These are phyloP conservation scores for Coprinellus aureogranulatus DNA, from an alignment of 768 basidiomycete species.

Conservation along the genomic window DNA sequence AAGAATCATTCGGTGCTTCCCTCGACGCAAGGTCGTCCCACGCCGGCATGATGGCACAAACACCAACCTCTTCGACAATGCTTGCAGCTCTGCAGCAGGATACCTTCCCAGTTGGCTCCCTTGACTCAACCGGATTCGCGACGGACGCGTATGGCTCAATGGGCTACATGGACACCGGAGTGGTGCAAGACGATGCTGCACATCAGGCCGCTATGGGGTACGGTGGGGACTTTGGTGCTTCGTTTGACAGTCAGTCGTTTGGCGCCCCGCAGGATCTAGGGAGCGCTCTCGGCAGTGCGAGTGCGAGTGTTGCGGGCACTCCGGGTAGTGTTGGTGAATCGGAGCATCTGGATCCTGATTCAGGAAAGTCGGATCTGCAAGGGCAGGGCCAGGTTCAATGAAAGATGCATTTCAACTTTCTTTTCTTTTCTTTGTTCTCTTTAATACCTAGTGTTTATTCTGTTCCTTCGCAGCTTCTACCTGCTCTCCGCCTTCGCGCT, in stretches of 20 bases:
- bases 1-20: conserved; percentile 64
- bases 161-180: conserved; percentile 73
- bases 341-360: conserved; percentile 48
- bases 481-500: neutral
- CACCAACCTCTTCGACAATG: conserved; percentile 89
- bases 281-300: conserved; percentile 25
- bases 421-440: conserved; percentile 13
- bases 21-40: conserved; percentile 62
- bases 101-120: conserved; percentile 59
- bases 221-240: conserved; percentile 57
- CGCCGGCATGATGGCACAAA: conserved; percentile 59
- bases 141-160: conserved; percentile 68
- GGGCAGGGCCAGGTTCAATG: conserved; percentile 25
- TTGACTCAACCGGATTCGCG: conserved; percentile 68
- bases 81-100: conserved; percentile 83
- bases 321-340: conserved; percentile 56
- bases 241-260: conserved; percentile 73
- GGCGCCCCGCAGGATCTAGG: conserved; percentile 21
- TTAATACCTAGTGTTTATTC: neutral
- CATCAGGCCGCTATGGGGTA: conserved; percentile 68
- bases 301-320: conserved; percentile 40
- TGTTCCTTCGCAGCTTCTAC: neutral
- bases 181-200: conserved; percentile 62
- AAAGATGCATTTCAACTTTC: conserved; percentile 13
- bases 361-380: conserved; percentile 64